These are phyloP conservation scores for Spiraea crenata DNA, from an alignment of 331 rosid genomes.

Conservation along the genomic window DNA sequence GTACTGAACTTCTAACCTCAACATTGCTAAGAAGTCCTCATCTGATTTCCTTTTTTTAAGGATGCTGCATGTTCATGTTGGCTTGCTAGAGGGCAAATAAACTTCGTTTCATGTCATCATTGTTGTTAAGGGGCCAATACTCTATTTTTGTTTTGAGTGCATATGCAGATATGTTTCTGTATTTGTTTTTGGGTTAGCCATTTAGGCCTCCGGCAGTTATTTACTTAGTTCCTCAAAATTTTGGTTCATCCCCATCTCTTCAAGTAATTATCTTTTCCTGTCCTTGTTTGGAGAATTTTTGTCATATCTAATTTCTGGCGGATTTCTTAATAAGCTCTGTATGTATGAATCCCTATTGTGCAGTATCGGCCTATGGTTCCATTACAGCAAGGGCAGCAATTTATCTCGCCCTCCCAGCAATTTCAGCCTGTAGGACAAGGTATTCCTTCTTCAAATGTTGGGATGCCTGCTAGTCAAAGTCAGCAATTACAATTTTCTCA, in stretches of 20 bases:
- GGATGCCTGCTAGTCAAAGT: constrained; percentile 60
- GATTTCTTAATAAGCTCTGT: constrained; percentile 1
- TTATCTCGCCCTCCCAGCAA: constrained; percentile 62
- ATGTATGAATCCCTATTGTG: constrained; percentile 19
- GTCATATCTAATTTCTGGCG: background rate
- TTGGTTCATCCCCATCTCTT: constrained; percentile 31
- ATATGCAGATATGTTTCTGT: background rate
- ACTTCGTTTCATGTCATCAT: background rate
- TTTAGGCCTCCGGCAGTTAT: constrained; percentile 29
- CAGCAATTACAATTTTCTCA: constrained; percentile 82
- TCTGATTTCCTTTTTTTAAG: background rate
- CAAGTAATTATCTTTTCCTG: constrained; percentile 21
- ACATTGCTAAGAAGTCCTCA: background rate
- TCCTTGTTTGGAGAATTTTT: constrained; percentile 2
- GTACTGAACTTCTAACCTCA: constrained; percentile 31
- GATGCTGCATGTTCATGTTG: background rate
- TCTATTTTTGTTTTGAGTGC: background rate
- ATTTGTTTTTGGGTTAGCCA: constrained; percentile 13
- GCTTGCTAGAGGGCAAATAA: background rate
- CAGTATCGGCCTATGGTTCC: constrained; percentile 84
- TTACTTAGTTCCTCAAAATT: constrained; percentile 42
- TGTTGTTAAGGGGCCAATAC: background rate
- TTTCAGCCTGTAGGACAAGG: constrained; percentile 72
- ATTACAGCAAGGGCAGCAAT: constrained; percentile 72
- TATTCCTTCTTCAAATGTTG: constrained; percentile 57